These are phyloP conservation scores for Prunus mira DNA, from an alignment of 306 rosid genomes.

Conservation along the genomic window DNA sequence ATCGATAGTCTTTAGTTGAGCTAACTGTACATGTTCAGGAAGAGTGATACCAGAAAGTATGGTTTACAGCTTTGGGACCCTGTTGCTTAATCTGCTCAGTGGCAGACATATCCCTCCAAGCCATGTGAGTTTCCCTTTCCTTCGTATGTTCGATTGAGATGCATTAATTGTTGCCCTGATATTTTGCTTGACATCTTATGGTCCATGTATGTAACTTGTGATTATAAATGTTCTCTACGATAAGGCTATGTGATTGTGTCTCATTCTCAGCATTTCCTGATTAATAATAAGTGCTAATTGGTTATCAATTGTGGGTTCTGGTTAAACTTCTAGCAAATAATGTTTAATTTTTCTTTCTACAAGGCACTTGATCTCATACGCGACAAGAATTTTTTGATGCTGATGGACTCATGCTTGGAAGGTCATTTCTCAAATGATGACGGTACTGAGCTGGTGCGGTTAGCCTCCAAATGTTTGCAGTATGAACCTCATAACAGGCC, in stretches of 20 bases:
- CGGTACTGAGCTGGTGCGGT: slow-evolving; percentile 71
- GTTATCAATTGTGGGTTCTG: too few relatives aligned
- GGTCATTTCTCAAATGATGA: slow-evolving; percentile 86
- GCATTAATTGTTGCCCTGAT: too few relatives aligned
- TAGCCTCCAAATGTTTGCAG: slow-evolving; percentile 83
- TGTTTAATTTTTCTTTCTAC: slow-evolving; percentile 13
- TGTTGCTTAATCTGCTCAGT: slow-evolving; percentile 79
- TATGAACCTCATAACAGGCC: slow-evolving; percentile 92
- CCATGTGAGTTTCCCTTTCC: slow-evolving; percentile 48
- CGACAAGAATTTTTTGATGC: slow-evolving; percentile 59
- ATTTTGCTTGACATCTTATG: too few relatives aligned
- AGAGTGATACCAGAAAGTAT: slow-evolving; percentile 71
- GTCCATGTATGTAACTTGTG: neutral
- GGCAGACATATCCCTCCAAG: slow-evolving; percentile 87
- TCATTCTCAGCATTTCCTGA: neutral
- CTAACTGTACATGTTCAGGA: slow-evolving; percentile 41
- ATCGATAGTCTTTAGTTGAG: neutral
- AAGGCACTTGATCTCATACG: slow-evolving; percentile 89
- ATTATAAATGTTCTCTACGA: neutral
- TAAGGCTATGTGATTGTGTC: neutral
- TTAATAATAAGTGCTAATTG: too few relatives aligned
- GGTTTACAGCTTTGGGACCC: slow-evolving; percentile 77
- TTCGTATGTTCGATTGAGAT: neutral
- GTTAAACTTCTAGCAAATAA: neutral
- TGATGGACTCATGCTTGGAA: slow-evolving; percentile 85